Evolutionary conservation across 108 stramenopile genomes (phyloP).

Genomic region (Parmales sp.): DNA sequence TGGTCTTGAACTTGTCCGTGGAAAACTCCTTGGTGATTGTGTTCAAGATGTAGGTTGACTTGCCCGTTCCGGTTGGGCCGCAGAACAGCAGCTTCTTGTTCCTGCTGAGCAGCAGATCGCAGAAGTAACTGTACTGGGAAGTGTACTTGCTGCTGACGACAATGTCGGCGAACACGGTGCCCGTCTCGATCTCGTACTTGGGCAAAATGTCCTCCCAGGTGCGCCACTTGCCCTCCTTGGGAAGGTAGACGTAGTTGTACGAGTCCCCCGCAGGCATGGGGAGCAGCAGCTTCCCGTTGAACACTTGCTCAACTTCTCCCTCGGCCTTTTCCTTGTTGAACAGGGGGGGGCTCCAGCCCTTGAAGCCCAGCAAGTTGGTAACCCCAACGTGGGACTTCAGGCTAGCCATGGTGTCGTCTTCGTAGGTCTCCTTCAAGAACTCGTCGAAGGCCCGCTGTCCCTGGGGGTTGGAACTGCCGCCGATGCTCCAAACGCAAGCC

Average conservation of each 20-base stretch:
- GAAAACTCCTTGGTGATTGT: slow-evolving; percentile 20
- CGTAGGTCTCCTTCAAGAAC: slow-evolving; percentile 16
- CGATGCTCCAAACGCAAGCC: slow-evolving; percentile 38
- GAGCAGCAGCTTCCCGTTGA: neutral
- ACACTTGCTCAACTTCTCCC: neutral
- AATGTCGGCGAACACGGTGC: slow-evolving; percentile 37
- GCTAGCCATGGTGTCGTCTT: slow-evolving; percentile 8
- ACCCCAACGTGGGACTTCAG: slow-evolving; percentile 2
- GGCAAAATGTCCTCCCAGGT: slow-evolving; percentile 40
- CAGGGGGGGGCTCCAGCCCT: neutral
- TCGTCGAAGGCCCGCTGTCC: slow-evolving; percentile 28
- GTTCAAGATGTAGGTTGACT: slow-evolving; percentile 25
- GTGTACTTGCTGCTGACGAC: slow-evolving; percentile 33
- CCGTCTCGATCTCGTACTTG: slow-evolving; percentile 27
- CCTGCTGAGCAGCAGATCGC: slow-evolving; percentile 29
- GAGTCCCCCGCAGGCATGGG: slow-evolving; percentile 19
- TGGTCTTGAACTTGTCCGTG: slow-evolving; percentile 27
- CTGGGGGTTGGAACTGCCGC: slow-evolving; percentile 23
- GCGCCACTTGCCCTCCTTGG: slow-evolving; percentile 28
- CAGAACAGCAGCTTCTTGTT: slow-evolving; percentile 32
- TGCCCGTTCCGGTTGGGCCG: slow-evolving; percentile 57
- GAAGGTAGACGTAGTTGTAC: slow-evolving; percentile 34
- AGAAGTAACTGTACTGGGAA: slow-evolving; percentile 36
- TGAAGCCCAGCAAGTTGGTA: neutral
- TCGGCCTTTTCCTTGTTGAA: neutral